Evolutionary conservation across 208 protist genomes (phyloP).

Genomic region (Trypanosomatidae sp.): DNA sequence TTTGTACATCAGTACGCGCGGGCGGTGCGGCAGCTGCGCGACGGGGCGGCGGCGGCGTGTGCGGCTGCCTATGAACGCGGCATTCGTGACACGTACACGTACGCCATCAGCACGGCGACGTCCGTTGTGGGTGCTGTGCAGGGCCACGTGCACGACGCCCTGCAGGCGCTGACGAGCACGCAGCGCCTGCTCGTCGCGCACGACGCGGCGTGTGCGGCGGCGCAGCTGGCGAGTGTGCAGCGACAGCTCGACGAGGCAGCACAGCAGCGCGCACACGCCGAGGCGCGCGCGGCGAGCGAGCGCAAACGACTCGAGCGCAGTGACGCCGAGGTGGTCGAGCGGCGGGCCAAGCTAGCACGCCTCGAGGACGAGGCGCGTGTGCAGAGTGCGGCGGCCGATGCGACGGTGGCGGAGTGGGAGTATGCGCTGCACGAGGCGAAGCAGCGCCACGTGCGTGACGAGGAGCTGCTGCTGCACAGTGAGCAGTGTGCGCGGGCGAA

Average conservation of each 20-base stretch:
- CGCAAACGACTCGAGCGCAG: constrained; percentile 33
- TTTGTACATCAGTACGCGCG: constrained; percentile 72
- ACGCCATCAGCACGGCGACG: constrained; percentile 27
- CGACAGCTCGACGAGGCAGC: constrained; percentile 30
- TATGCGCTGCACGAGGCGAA: constrained; percentile 54
- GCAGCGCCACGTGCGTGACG: constrained; percentile 19
- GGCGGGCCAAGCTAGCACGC: constrained; percentile 23
- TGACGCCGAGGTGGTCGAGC: constrained; percentile 15
- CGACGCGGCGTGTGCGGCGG: constrained; percentile 54
- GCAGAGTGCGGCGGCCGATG: constrained; percentile 21
- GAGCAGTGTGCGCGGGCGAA: constrained; percentile 30
- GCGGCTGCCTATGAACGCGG: constrained; percentile 57
- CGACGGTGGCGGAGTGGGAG: constrained; percentile 58
- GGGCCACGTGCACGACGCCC: constrained; percentile 39
- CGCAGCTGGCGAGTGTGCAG: constrained; percentile 45
- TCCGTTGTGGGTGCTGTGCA: constrained; percentile 35
- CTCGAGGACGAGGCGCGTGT: constrained; percentile 28
- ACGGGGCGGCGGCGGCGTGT: constrained; percentile 21
- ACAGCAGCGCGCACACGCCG: constrained; percentile 15
- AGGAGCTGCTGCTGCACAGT: constrained; percentile 23
- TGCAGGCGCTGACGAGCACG: constrained; percentile 51
- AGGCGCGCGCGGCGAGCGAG: constrained; percentile 28
- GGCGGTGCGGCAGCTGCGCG: constrained; percentile 24
- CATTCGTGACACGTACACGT: constrained; percentile 55
- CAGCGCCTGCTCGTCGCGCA: constrained; percentile 73